Conservation (phyloP, 768 basidiomycete species). For the Mycena floridula region DNA sequence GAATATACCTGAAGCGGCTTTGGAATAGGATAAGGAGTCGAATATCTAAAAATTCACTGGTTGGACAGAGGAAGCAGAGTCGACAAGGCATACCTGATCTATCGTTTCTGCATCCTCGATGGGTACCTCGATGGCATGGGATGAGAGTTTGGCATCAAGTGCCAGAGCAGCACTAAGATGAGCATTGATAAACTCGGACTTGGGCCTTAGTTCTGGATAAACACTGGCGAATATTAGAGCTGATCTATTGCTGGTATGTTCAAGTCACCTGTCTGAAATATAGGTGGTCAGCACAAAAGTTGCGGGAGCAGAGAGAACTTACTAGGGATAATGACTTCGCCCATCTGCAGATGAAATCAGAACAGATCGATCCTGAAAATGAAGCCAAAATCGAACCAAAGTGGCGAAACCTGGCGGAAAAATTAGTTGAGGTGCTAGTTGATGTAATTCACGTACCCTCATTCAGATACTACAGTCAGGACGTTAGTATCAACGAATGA, state of each 20-base stretch:
- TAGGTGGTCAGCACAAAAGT: neutral
- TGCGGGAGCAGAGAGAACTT: conserved; percentile 16
- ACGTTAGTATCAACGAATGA: conserved; percentile 45
- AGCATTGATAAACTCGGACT: conserved; percentile 71
- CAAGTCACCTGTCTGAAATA: neutral
- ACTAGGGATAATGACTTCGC: conserved; percentile 59
- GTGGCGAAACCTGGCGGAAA: conserved; percentile 12
- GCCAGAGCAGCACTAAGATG: conserved; percentile 70
- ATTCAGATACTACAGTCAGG: too few species aligned
- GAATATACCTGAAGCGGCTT: conserved; percentile 42
- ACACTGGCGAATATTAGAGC: conserved; percentile 20
- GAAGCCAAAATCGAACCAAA: conserved; percentile 9
- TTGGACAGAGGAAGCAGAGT: neutral
- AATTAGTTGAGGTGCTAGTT: neutral
- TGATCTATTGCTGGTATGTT: neutral
- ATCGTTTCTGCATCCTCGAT: conserved; percentile 58
- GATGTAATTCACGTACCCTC: conserved; percentile 32
- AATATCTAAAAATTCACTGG: conserved; percentile 43
- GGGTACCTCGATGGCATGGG: conserved; percentile 87
- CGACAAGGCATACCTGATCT: conserved; percentile 30
- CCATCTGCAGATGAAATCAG: conserved; percentile 33
- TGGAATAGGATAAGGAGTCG: conserved; percentile 60
- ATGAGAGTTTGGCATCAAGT: conserved; percentile 81
- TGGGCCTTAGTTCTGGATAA: conserved; percentile 83
- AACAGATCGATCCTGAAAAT: neutral